Base-by-base conservation (phyloP, 2,329 filamentous ascomycete genomes). In the Penicillium sp. region DNA sequence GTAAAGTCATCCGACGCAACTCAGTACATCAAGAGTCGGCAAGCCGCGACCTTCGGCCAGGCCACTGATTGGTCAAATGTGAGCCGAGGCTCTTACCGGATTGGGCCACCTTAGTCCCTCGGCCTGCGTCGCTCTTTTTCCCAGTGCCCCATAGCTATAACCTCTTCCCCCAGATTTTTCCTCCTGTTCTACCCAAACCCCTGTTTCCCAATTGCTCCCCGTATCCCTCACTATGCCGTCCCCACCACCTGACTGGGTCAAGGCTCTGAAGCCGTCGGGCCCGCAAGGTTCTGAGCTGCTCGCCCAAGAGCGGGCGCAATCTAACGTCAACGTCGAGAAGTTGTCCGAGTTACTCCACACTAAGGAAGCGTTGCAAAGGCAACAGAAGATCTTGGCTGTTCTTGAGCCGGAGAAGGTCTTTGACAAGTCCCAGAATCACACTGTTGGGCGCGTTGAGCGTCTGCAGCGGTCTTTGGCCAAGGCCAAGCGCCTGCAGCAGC, bases 341-440 rank as follows among this genome's bases (percentile, higher is more conserved):
- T 78, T 92, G 8, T 83, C 86, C 45, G 79, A 84, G 49, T 86
- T 89, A 65, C 78, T 92, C 45, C 88, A 89, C 72, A 88, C 86
- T 22, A 84, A 85, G 65, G 81, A 87, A 55, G 79, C 79, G 5
- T 77, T 91, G 11, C 79, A 86, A 54, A 79, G 82, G 42, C 85
- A 87, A 65, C 74, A 82, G 2, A 77, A 76, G 23, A 80, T 92
- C 26, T 75, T 90, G 6, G 75, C 81, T 46, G 80, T 90, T n/a
- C 80, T 92, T 5, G 77, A 86, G 63, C 71, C 79, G 0, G 87
- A 92, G 55, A 82, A 84, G 50, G 81, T 90, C 54, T 92, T 92
- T 63, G 87, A 92, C 74, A 92, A 92, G 76, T 85, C 85, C 3
- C 85, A 88, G 61, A 90, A 91, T 69, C 90, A 90, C 75, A 89